These are phyloP conservation scores for Macroventuria anomochaeta DNA, from an alignment of 2,329 filamentous ascomycete genomes.

Conservation along the genomic window DNA sequence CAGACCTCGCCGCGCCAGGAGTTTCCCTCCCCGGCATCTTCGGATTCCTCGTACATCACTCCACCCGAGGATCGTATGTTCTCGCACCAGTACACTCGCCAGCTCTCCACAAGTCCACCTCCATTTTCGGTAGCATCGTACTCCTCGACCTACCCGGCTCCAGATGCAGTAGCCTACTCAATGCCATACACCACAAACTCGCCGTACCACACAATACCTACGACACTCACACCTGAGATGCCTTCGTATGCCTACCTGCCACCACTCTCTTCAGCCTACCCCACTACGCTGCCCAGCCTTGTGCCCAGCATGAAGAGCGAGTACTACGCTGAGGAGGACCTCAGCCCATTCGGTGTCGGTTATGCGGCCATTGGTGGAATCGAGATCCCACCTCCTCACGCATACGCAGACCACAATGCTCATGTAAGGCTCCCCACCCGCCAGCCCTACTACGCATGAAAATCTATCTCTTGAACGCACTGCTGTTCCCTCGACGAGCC, in stretches of 20 bases:
- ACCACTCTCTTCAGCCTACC: constrained; percentile 53
- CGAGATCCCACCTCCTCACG: constrained; percentile 65
- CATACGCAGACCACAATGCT: constrained; percentile 72
- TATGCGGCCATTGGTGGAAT: constrained; percentile 70
- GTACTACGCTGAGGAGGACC: constrained; percentile 63
- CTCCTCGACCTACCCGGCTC: constrained; percentile 69
- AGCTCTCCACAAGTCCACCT: constrained; percentile 74
- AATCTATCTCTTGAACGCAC: constrained; percentile 34
- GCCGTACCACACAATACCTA: constrained; percentile 49
- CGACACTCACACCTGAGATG: constrained; percentile 47
- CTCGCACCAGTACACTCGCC: constrained; percentile 68
- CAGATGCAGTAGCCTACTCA: constrained; percentile 68
- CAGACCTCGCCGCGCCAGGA: constrained; percentile 47
- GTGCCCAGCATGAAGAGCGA: constrained; percentile 70
- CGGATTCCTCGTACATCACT: constrained; percentile 44
- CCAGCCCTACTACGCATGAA: constrained; percentile 48
- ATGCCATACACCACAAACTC: constrained; percentile 57
- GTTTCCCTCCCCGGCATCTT: constrained; percentile 46
- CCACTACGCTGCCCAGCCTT: constrained; percentile 68
- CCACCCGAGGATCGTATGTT: constrained; percentile 74
- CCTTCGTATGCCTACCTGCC: constrained; percentile 64
- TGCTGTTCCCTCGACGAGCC: constrained; percentile 38
- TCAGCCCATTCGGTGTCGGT: constrained; percentile 71
- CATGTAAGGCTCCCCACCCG: constrained; percentile 71
- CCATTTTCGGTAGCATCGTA: constrained; percentile 64